Base-by-base conservation (phyloP, 2,329 filamentous ascomycete species). In the Bimuria novae-zelandiae region DNA sequence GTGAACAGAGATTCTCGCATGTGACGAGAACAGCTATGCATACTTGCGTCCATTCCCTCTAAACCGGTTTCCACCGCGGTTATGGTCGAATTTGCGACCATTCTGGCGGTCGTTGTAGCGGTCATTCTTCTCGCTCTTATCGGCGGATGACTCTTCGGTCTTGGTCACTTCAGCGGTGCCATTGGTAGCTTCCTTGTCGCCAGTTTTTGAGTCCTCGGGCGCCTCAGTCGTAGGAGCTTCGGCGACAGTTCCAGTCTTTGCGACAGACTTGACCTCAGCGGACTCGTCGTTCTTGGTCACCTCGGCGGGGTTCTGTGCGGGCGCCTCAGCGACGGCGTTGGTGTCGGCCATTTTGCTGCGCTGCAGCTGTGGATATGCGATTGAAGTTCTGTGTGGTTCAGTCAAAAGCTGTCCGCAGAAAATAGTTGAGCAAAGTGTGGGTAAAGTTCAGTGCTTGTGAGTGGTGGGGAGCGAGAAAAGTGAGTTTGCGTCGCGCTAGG, bases 331-430 rank as follows among this genome's bases (percentile, higher is more conserved):
- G 25, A 44, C 55, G 25, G 44, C 16, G 23, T 58, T 46, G 19
- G 53, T 60, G 62, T 68, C 63, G 52, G 64, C 60, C 64, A 68
- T 69, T 17, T 36, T 49, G 41, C 47, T 52, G 29, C 52, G 21
- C 19, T 36, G 42, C 42, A 35, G 43, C 51, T 54, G 45, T 52
- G 7, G 40, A 54, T 53, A 57, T 54, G 55, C 51, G 25, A 52
- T 45, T 32, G 5, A 17, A 8, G n/a, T 12, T 45, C 47, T 45
- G 50, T 35, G 41, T 51, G 33, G 36, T 43, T 36, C 14, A n/a
- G n/a, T 22, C 23, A 11, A 2, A 14, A 14, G 19, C 37, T 43
- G 16, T 37, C 16, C 32, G n/a, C 17, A 21, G n/a, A 37, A 27
- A 22, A 14, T 14, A 12, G n/a, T 23, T 10, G 21, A 46, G 21